These are phyloP conservation scores for Xylariomycetidae sp. DNA, from an alignment of 2,329 filamentous ascomycete species.

Conservation along the genomic window DNA sequence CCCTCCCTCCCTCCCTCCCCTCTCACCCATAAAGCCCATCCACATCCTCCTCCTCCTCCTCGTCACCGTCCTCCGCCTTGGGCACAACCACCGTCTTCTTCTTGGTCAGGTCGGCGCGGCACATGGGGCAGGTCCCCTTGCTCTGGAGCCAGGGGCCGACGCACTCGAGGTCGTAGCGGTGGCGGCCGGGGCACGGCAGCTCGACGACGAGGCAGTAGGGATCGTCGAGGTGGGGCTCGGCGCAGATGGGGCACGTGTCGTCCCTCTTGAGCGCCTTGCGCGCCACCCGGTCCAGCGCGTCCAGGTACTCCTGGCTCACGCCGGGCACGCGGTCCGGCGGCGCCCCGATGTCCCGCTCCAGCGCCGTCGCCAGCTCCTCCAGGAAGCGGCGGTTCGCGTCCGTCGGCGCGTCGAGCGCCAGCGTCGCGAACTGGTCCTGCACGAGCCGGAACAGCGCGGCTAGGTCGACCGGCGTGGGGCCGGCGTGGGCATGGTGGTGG, in stretches of 20 bases:
- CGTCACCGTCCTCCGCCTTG: slow-evolving; percentile 42
- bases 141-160: slow-evolving; percentile 60
- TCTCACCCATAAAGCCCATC: slow-evolving; percentile 43
- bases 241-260: slow-evolving; percentile 59
- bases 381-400: slow-evolving; percentile 47
- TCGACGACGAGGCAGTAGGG: slow-evolving; percentile 59
- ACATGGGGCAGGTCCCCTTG: slow-evolving; percentile 62
- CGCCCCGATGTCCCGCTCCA: slow-evolving; percentile 47
- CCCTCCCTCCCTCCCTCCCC: neutral
- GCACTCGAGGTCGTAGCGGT: slow-evolving; percentile 63
- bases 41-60: slow-evolving; percentile 49
- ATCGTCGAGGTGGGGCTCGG: slow-evolving; percentile 57
- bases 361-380: slow-evolving; percentile 38
- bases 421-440: slow-evolving; percentile 53
- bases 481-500: slow-evolving; percentile 40
- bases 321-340: slow-evolving; percentile 50
- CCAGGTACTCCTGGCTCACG: slow-evolving; percentile 55
- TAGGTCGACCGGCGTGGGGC: slow-evolving; percentile 56
- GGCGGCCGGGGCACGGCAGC: slow-evolving; percentile 55
- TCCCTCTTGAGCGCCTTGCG: slow-evolving; percentile 45
- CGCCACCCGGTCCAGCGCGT: slow-evolving; percentile 53
- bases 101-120: slow-evolving; percentile 54
- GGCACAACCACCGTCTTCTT: slow-evolving; percentile 45
- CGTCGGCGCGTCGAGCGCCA: slow-evolving; percentile 44
- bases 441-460: slow-evolving; percentile 54